Evolutionary conservation across 2,329 filamentous ascomycete species (phyloP).

Genomic region (Cercospora janseana): DNA sequence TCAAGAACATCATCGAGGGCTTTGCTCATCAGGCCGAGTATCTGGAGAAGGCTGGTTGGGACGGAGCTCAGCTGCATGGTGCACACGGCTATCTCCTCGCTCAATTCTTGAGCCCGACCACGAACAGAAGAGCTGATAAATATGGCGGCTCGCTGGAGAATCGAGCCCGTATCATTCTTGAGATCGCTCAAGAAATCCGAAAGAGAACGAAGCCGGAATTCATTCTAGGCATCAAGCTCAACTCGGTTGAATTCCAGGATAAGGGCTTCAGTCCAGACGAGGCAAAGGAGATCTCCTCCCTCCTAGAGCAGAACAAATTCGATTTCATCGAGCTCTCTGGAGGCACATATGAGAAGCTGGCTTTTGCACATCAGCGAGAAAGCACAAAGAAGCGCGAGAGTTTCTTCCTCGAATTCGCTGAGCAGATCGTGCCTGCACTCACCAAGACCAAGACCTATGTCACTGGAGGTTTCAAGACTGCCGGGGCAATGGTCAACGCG

Average conservation of each 20-base stretch:
- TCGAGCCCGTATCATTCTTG: constrained; percentile 40
- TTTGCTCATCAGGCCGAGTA: constrained; percentile 32
- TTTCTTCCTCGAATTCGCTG: constrained; percentile 37
- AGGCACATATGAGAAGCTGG: constrained; percentile 32
- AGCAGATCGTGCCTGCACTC: constrained; percentile 32
- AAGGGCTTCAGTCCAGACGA: constrained; percentile 33
- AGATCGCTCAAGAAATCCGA: constrained; percentile 41
- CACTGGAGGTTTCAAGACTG: constrained; percentile 36
- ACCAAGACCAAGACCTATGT: constrained; percentile 37
- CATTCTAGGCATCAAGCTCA: constrained; percentile 36
- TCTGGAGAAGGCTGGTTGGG: constrained; percentile 33
- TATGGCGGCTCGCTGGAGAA: constrained; percentile 47
- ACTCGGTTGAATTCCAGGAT: constrained; percentile 35
- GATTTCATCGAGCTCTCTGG: constrained; percentile 34
- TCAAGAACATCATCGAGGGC: constrained; percentile 31
- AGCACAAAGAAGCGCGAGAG: constrained; percentile 32
- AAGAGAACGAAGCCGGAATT: constrained; percentile 29
- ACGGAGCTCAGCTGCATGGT: constrained; percentile 37
- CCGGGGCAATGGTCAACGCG: constrained; percentile 32
- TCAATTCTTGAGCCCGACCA: constrained; percentile 43
- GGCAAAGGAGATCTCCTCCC: constrained; percentile 29
- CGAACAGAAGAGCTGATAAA: constrained; percentile 43
- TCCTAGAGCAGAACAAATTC: constrained; percentile 26
- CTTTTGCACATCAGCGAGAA: constrained; percentile 36
- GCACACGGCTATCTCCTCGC: constrained; percentile 46